These are phyloP conservation scores for Petunia hybrid DNA, from an alignment of 305 asterid species.

Conservation along the genomic window DNA sequence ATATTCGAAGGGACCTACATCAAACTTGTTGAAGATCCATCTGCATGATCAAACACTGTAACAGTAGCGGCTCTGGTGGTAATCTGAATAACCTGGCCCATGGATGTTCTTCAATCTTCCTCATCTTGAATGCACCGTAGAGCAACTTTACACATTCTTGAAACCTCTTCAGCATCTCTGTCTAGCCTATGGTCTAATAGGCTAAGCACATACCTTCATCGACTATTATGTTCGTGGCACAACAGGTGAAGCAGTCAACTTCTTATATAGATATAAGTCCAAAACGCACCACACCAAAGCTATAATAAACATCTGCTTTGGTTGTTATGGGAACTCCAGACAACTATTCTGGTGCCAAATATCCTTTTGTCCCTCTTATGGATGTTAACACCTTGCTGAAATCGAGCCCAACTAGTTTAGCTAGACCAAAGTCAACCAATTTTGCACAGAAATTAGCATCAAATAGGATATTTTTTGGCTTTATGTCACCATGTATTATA, in stretches of 20 bases:
- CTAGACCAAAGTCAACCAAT: conserved; percentile 36
- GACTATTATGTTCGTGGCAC: neutral
- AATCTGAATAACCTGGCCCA: conserved; percentile 30
- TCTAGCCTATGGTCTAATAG: conserved; percentile 22
- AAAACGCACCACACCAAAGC: conserved; percentile 24
- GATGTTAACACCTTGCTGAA: conserved; percentile 31
- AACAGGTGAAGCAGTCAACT: conserved; percentile 23
- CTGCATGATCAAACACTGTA: too few relatives aligned
- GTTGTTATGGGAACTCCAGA: neutral
- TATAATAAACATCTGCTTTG: conserved; percentile 18
- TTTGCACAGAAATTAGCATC: conserved; percentile 25
- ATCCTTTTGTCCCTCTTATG: conserved; percentile 31
- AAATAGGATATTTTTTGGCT: conserved; percentile 33
- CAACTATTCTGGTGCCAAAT: conserved; percentile 27
- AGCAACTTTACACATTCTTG: conserved; percentile 24
- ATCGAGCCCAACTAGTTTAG: conserved; percentile 28
- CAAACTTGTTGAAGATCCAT: too few relatives aligned
- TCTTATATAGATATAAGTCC: conserved; percentile 13
- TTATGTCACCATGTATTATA: conserved; percentile 34
- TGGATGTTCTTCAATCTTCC: conserved; percentile 27
- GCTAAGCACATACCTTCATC: neutral
- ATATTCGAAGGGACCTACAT: too few relatives aligned
- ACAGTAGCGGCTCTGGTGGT: conserved; percentile 4
- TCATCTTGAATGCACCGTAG: conserved; percentile 34
- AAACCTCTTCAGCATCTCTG: conserved; percentile 17